These are phyloP conservation scores for Oryza rufipogon DNA, from an alignment of 176 grass and related monocot genomes.

Conservation along the genomic window DNA sequence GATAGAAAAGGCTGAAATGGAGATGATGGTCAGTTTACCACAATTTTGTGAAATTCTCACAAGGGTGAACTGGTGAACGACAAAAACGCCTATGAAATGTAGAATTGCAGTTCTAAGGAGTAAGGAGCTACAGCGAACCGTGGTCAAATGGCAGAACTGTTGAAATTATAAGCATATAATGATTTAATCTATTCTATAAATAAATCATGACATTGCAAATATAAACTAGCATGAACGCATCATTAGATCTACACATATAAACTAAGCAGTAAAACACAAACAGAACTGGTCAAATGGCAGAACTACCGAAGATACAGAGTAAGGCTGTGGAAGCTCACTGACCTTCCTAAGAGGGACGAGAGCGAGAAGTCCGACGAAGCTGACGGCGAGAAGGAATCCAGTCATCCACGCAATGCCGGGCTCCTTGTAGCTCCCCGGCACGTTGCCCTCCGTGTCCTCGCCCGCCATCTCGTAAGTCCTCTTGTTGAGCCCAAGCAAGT, in stretches of 20 bases:
- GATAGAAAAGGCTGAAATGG: background rate
- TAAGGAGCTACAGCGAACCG: background rate
- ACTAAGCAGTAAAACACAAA: too few relatives aligned
- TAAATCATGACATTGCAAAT: too few relatives aligned
- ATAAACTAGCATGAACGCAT: too few relatives aligned
- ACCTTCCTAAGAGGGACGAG: constrained; percentile 95
- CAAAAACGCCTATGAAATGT: background rate
- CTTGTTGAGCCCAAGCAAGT: constrained; percentile 82
- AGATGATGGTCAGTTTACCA: background rate
- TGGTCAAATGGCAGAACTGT: background rate
- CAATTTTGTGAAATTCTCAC: background rate
- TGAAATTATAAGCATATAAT: too few relatives aligned
- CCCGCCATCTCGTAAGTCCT: constrained; percentile 83
- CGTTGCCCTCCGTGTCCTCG: constrained; percentile 71
- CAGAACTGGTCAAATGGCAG: background rate
- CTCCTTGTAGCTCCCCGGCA: constrained; percentile 88
- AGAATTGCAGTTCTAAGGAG: background rate
- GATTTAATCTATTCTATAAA: too few relatives aligned
- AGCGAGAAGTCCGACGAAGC: constrained; percentile 79
- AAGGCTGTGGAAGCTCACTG: constrained; percentile 2
- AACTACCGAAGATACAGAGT: constrained; percentile 1
- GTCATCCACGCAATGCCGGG: constrained; percentile 94
- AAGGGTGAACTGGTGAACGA: background rate
- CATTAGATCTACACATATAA: too few relatives aligned
- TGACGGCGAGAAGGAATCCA: constrained; percentile 78